Evolutionary conservation across 208 protist species (phyloP).

Genomic region (Entamoeba moshkovskii): DNA sequence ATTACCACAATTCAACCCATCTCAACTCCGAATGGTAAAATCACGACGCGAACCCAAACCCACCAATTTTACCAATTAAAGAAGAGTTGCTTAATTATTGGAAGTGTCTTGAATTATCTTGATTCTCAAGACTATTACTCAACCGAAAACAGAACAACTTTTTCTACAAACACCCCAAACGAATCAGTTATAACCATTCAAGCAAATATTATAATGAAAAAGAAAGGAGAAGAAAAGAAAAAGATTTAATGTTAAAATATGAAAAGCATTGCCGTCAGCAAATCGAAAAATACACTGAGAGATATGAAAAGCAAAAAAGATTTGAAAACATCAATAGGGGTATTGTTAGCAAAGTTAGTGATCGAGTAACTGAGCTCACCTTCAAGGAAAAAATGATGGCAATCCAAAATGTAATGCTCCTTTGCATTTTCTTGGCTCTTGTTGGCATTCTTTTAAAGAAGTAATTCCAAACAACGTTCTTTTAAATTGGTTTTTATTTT

Average conservation of each 20-base stretch:
- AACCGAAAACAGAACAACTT: neutral
- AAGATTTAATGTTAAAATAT: neutral
- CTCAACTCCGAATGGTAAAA: neutral
- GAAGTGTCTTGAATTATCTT: neutral
- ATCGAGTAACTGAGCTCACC: neutral
- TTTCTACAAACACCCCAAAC: neutral
- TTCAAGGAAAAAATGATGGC: neutral
- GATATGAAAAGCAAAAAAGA: neutral
- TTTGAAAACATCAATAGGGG: neutral
- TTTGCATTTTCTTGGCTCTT: neutral
- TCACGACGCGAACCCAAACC: neutral
- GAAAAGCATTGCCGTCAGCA: neutral
- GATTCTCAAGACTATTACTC: neutral
- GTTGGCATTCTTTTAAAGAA: neutral
- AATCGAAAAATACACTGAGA: neutral
- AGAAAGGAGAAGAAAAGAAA: neutral
- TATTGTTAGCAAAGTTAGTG: neutral
- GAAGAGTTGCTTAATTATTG: neutral
- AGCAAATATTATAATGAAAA: neutral
- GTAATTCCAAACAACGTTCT: too few relatives aligned
- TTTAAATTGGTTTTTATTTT: too few relatives aligned
- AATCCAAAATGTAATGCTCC: neutral
- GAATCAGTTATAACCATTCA: neutral
- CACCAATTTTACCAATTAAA: neutral
- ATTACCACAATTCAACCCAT: neutral